A percentile compares a stretch with the other conserved stretches of the same genome.
Conservation (phyloP, 225 moss, liverwort and hornwort species). For the Thuidium tamariscinum region DNA sequence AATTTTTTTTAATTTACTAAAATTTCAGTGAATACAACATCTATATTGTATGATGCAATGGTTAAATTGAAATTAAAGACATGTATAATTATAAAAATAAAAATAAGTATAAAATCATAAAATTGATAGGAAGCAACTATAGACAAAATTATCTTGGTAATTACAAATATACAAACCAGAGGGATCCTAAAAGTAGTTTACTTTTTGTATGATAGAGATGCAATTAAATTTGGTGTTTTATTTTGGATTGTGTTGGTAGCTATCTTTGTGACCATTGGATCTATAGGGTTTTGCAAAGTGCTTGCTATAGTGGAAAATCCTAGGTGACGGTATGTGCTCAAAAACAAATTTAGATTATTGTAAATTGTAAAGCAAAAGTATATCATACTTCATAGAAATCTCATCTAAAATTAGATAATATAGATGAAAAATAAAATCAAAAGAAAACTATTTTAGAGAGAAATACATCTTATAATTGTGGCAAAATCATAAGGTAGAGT, state of each 20-base stretch:
- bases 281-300: not conserved
- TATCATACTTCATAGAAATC: not conserved
- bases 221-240: not conserved
- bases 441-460: not conserved
- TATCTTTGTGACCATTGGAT: not conserved
- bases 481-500: not conserved
- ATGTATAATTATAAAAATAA: not conserved
- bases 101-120: not conserved
- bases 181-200: not conserved
- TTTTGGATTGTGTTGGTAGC: not conserved
- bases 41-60: not conserved
- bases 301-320: not conserved
- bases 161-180: not conserved
- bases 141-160: rapidly evolving
- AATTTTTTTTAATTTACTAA: not conserved
- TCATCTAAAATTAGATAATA: not conserved
- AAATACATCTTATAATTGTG: not conserved
- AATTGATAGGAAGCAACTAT: not conserved
- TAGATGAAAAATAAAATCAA: not conserved
- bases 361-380: not conserved
- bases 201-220: not conserved
- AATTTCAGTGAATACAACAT: not conserved
- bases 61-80: not conserved
- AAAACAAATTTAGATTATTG: not conserved
- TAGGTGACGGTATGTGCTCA: rapidly evolving